phyloP scores from a whole-genome alignment of 2,329 filamentous ascomycete species.

The Trichoderma polysporum region DNA sequence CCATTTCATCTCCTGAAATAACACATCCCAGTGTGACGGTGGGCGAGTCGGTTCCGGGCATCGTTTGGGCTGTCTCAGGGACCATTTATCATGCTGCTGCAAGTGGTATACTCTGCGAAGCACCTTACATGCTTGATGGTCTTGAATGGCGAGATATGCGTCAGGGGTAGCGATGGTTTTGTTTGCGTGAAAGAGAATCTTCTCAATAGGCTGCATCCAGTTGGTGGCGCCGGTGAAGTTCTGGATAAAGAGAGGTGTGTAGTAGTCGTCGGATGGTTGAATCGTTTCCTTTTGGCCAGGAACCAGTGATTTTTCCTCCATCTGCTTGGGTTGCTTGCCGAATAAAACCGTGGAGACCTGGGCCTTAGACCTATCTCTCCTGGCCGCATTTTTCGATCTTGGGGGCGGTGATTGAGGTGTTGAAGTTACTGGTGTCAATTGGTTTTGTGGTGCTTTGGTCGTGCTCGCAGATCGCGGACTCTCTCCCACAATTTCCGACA shows the following conservation, averaged over 20 bases:
- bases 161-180: slow-evolving; percentile 89
- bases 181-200: slow-evolving; percentile 76
- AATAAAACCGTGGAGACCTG: slow-evolving; percentile 77
- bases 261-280: slow-evolving; percentile 60
- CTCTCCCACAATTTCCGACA: slow-evolving; percentile 69
- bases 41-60: slow-evolving; percentile 76
- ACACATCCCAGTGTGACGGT: slow-evolving; percentile 77
- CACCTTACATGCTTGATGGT: slow-evolving; percentile 84
- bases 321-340: slow-evolving; percentile 60
- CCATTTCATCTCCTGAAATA: slow-evolving; percentile 93
- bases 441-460: slow-evolving; percentile 33
- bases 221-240: slow-evolving; percentile 54
- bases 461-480: slow-evolving; percentile 41
- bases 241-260: slow-evolving; percentile 61
- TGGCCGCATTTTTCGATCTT: slow-evolving; percentile 38
- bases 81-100: slow-evolving; percentile 91
- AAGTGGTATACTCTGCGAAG: slow-evolving; percentile 84
- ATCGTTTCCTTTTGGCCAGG: slow-evolving; percentile 42
- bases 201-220: slow-evolving; percentile 64
- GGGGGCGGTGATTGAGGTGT: slow-evolving; percentile 45
- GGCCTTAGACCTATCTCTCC: slow-evolving; percentile 59
- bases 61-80: slow-evolving; percentile 82
- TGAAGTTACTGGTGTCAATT: slow-evolving; percentile 43
- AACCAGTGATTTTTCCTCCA: slow-evolving; percentile 48
- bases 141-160: slow-evolving; percentile 77